Conservation (phyloP, 1,139 yeast species). For the Candida gigantensis region DNA sequence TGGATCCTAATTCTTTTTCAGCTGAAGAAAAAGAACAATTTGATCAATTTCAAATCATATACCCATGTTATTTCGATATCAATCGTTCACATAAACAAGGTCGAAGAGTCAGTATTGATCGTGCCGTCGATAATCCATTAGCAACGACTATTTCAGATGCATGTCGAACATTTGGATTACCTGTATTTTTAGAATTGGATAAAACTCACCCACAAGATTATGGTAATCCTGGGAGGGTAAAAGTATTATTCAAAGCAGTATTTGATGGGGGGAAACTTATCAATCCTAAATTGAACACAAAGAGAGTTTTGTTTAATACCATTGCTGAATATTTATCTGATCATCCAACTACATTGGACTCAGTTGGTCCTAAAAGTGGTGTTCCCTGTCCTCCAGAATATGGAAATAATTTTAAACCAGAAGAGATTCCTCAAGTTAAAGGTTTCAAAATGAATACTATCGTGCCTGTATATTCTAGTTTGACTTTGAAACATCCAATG, state of each 20-base stretch:
- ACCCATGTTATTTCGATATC: slow-evolving; percentile 91
- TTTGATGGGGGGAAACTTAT: slow-evolving; percentile 41
- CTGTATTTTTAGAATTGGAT: slow-evolving; percentile 68
- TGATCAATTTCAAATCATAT: slow-evolving; percentile 68
- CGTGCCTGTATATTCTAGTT: slow-evolving; percentile 81
- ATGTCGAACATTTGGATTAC: slow-evolving; percentile 49
- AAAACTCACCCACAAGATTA: slow-evolving; percentile 95
- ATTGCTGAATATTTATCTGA: slow-evolving; percentile 62
- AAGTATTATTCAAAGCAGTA: slow-evolving; percentile 61
- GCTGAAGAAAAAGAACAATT: slow-evolving; percentile 61
- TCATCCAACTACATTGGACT: slow-evolving; percentile 72
- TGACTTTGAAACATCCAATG: slow-evolving; percentile 82
- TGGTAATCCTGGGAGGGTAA: slow-evolving; percentile 94
- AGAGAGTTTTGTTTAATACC: slow-evolving; percentile 64
- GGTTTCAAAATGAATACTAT: slow-evolving; percentile 85
- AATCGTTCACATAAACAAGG: slow-evolving; percentile 79
- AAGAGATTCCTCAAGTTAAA: slow-evolving; percentile 71
- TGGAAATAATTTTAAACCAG: slow-evolving; percentile 51
- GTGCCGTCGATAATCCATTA: slow-evolving; percentile 83
- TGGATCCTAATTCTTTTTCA: slow-evolving; percentile 40
- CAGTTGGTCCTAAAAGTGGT: slow-evolving; percentile 51
- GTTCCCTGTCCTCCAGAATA: slow-evolving; percentile 67
- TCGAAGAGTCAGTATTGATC: slow-evolving; percentile 65
- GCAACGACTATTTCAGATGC: slow-evolving; percentile 81
- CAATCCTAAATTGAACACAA: slow-evolving; percentile 48